Percentiles rank a stretch among this genome's conserved stretches.
Conservation (phyloP, 345 rosid species). For the Syzygium oleosum region DNA sequence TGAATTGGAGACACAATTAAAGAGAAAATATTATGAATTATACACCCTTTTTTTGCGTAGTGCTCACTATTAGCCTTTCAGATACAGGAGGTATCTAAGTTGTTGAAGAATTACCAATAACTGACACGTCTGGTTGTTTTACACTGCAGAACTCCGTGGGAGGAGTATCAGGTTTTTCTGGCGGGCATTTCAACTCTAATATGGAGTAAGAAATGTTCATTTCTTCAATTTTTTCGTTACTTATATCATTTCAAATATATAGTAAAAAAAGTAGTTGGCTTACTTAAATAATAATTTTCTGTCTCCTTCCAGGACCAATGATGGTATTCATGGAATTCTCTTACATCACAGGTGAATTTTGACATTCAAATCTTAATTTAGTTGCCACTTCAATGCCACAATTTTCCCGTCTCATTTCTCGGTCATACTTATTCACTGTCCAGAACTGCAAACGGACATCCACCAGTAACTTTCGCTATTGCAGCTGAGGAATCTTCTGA, state of each 20-base stretch:
- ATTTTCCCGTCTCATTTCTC: neutral
- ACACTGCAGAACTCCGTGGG: constrained; percentile 78
- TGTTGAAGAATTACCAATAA: neutral
- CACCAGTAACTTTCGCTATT: constrained; percentile 61
- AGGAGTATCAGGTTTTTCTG: constrained; percentile 76
- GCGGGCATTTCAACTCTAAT: constrained; percentile 73
- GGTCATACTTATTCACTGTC: neutral
- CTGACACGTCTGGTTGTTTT: neutral
- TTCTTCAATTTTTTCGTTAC: neutral
- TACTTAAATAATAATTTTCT: neutral
- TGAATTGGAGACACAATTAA: neutral
- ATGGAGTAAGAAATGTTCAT: constrained; percentile 28
- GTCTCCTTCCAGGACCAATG: constrained; percentile 43
- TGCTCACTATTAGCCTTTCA: neutral
- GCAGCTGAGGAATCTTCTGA: constrained; percentile 56
- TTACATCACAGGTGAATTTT: constrained; percentile 68
- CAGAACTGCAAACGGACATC: constrained; percentile 58
- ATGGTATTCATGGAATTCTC: constrained; percentile 55
- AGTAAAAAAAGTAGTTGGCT: neutral
- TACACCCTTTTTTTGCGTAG: neutral
- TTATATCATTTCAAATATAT: neutral
- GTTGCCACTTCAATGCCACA: neutral
- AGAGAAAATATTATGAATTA: neutral
- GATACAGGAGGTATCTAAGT: neutral
- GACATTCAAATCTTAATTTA: constrained; percentile 2